These are phyloP conservation scores for Colletotrichum chrysophilum DNA, from an alignment of 2,329 filamentous ascomycete species.

Conservation along the genomic window DNA sequence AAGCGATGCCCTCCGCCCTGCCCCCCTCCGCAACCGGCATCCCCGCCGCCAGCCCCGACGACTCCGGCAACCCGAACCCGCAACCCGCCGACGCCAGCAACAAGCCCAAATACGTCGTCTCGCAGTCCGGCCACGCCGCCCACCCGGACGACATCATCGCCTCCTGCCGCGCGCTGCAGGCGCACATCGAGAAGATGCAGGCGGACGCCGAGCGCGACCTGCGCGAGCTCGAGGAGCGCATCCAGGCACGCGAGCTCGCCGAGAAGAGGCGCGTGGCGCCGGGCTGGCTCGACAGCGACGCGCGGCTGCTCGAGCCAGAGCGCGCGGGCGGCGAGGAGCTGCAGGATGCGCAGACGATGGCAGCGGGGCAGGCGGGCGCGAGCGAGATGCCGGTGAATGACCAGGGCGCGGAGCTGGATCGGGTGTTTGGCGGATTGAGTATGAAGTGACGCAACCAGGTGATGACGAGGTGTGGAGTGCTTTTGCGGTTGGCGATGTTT, in stretches of 20 bases:
- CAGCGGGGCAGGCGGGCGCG: slow-evolving; percentile 36
- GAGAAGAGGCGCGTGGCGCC: slow-evolving; percentile 83
- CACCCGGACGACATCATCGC: slow-evolving; percentile 86
- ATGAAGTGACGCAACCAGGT: slow-evolving; percentile 23
- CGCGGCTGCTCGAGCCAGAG: slow-evolving; percentile 72
- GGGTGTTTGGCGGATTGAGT: slow-evolving; percentile 58
- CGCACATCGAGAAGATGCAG: slow-evolving; percentile 74
- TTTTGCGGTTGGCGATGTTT: too few relatives aligned
- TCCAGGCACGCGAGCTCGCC: slow-evolving; percentile 70
- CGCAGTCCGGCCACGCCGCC: slow-evolving; percentile 78
- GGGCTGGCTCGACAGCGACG: slow-evolving; percentile 80
- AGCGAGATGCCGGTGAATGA: slow-evolving; percentile 47
- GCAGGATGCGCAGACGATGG: slow-evolving; percentile 18
- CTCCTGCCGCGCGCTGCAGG: slow-evolving; percentile 79
- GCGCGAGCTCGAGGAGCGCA: slow-evolving; percentile 71
- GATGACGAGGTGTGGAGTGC: not conserved
- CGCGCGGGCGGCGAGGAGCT: slow-evolving; percentile 34
- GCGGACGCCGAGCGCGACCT: slow-evolving; percentile 72
- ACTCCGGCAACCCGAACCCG: not conserved
- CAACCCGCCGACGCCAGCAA: not conserved
- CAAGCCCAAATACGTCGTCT: slow-evolving; percentile 77
- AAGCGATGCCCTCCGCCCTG: slow-evolving; percentile 83
- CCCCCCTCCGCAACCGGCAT: slow-evolving; percentile 72
- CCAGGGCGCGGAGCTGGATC: slow-evolving; percentile 61
- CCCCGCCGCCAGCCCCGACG: slow-evolving; percentile 35